Percentiles rank a stretch among this genome's conserved stretches.
phyloP scores from a whole-genome alignment of 495 filamentous ascomycete genomes.

The Sphaerosporella brunnea region DNA sequence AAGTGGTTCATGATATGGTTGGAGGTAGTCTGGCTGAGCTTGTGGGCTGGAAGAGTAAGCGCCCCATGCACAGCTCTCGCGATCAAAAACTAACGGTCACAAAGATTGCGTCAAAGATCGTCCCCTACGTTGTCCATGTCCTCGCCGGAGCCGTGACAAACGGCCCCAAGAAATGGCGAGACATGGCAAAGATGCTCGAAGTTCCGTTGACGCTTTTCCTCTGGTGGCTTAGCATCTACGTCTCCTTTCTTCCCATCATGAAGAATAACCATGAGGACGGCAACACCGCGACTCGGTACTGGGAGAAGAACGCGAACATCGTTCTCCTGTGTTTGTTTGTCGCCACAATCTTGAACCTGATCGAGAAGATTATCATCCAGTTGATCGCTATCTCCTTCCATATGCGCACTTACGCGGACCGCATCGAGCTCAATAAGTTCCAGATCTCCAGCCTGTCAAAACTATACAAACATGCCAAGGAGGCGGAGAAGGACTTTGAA shows the following conservation, averaged over 20 bases:
- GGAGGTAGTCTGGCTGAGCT: slow-evolving; percentile 76
- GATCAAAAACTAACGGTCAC: neutral
- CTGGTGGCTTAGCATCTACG: slow-evolving; percentile 74
- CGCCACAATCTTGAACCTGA: slow-evolving; percentile 58
- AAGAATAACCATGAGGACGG: slow-evolving; percentile 56
- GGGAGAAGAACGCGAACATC: slow-evolving; percentile 71
- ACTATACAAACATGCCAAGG: slow-evolving; percentile 64
- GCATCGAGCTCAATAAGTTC: slow-evolving; percentile 86
- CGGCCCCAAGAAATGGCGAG: slow-evolving; percentile 74
- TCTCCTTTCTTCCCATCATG: slow-evolving; percentile 51
- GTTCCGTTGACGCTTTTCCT: slow-evolving; percentile 75
- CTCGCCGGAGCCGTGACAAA: slow-evolving; percentile 67
- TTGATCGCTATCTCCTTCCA: slow-evolving; percentile 91
- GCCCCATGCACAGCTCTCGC: neutral
- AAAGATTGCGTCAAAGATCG: slow-evolving; percentile 53
- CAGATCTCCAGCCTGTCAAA: slow-evolving; percentile 64
- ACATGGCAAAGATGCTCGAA: slow-evolving; percentile 74
- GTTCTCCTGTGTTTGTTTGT: slow-evolving; percentile 73
- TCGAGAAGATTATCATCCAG: slow-evolving; percentile 88
- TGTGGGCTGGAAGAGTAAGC: slow-evolving; percentile 62
- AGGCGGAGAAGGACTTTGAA: slow-evolving; percentile 11
- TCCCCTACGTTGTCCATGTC: slow-evolving; percentile 49
- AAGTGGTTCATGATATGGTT: slow-evolving; percentile 93
- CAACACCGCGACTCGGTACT: slow-evolving; percentile 35
- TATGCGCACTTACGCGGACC: slow-evolving; percentile 71